These are phyloP conservation scores for Phaeosphaeriaceae sp. DNA, from an alignment of 2,329 filamentous ascomycete species.

Conservation along the genomic window DNA sequence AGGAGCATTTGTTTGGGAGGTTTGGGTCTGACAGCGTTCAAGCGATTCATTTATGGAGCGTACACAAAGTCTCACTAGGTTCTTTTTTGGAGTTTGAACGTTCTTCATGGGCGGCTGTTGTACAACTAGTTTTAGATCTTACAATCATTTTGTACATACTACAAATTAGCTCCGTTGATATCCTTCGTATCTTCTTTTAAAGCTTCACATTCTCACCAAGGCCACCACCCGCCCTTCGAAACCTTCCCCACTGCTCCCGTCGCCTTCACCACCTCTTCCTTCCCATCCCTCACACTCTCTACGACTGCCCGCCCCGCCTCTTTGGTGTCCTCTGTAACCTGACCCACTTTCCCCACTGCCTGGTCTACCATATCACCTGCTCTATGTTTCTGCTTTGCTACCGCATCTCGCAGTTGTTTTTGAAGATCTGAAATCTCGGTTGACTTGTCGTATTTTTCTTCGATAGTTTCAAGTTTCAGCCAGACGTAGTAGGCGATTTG, in stretches of 20 bases:
- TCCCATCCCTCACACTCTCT: conserved; percentile 22
- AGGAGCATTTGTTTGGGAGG: background rate
- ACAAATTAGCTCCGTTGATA: no score
- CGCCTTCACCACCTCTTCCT: conserved; percentile 17
- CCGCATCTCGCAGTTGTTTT: conserved; percentile 28
- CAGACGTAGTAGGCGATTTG: conserved; percentile 78
- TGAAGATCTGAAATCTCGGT: conserved; percentile 29
- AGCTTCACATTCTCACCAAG: conserved; percentile 22
- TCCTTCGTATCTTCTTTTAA: background rate
- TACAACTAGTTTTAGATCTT: no score
- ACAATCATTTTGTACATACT: no score
- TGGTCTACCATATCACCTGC: conserved; percentile 13
- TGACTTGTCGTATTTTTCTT: conserved; percentile 64
- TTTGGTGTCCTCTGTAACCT: conserved; percentile 12
- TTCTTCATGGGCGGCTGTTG: no score
- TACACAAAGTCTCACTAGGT: background rate
- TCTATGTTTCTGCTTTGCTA: conserved; percentile 22
- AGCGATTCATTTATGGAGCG: background rate
- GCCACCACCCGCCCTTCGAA: conserved; percentile 32
- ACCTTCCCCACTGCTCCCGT: conserved; percentile 18
- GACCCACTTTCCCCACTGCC: conserved; percentile 9
- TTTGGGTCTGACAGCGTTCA: background rate
- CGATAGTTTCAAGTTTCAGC: conserved; percentile 75
- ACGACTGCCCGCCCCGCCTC: conserved; percentile 11
- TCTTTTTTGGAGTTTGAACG: background rate